Evolutionary conservation across 106 monocot genomes (phyloP).

Genomic region (Allium fistulosum): DNA sequence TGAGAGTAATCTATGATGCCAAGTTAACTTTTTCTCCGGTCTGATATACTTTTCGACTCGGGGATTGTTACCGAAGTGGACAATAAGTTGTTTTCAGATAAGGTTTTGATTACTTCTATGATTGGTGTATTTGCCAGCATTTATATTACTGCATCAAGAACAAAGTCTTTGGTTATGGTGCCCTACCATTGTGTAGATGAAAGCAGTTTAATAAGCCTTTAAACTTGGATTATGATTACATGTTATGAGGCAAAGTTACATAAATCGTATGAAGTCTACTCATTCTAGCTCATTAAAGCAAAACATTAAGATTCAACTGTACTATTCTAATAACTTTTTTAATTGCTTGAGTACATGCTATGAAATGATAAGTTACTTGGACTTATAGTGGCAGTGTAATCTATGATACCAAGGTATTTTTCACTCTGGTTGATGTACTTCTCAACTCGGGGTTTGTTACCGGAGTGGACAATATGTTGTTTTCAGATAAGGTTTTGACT

Average conservation of each 20-base stretch:
- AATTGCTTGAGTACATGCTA: no score
- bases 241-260: no score
- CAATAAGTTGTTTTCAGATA: slow-evolving; percentile 71
- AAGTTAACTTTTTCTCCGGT: slow-evolving; percentile 62
- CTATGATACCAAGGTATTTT: slow-evolving; percentile 75
- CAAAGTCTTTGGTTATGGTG: not conserved
- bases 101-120: slow-evolving; percentile 57
- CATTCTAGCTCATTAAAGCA: no score
- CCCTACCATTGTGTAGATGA: no score
- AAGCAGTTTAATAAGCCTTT: no score
- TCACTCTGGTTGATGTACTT: slow-evolving; percentile 31
- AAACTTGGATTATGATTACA: no score
- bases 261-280: no score
- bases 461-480: slow-evolving; percentile 77
- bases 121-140: slow-evolving; percentile 55
- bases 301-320: no score
- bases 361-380: no score
- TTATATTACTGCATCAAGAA: slow-evolving; percentile 59
- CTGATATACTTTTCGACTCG: slow-evolving; percentile 12
- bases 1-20: slow-evolving; percentile 81
- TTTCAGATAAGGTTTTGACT: slow-evolving; percentile 56
- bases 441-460: slow-evolving; percentile 44
- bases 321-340: no score
- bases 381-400: slow-evolving; percentile 58
- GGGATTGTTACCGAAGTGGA: slow-evolving; percentile 68